A percentile compares a stretch with the other conserved stretches of the same genome.
phyloP scores from a whole-genome alignment of 2,329 filamentous ascomycete species.

The Raffaelea albimanens region DNA sequence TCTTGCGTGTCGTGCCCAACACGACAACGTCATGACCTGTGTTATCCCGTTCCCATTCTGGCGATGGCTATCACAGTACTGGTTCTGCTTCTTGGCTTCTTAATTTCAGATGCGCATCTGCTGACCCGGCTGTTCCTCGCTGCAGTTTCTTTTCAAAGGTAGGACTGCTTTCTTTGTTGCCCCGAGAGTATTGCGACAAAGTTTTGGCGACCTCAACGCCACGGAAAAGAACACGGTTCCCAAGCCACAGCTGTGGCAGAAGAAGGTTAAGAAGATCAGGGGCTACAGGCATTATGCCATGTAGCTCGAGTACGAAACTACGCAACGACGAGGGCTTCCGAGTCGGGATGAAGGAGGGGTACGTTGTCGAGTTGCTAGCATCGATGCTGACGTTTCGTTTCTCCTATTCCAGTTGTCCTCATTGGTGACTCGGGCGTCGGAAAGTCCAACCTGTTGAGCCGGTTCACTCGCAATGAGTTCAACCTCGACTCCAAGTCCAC shows the following conservation, averaged over 20 bases:
- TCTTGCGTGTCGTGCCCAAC: neutral
- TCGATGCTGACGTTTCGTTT: constrained; percentile 18
- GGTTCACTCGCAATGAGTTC: constrained; percentile 99
- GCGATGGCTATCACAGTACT: too few relatives aligned
- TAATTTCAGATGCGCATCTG: neutral
- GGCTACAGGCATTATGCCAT: too few relatives aligned
- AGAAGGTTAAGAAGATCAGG: too few relatives aligned
- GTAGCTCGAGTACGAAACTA: too few relatives aligned
- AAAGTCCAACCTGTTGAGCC: constrained; percentile 98
- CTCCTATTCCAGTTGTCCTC: constrained; percentile 65
- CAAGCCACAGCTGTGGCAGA: too few relatives aligned
- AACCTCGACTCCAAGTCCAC: constrained; percentile 99
- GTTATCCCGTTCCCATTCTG: too few relatives aligned
- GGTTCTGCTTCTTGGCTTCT: neutral
- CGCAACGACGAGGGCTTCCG: too few relatives aligned
- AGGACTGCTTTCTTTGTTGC: constrained; percentile 18
- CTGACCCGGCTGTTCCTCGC: neutral
- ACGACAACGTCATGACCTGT: too few relatives aligned
- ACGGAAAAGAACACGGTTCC: too few relatives aligned
- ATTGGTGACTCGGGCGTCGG: constrained; percentile 99
- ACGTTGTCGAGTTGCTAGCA: constrained; percentile 4
- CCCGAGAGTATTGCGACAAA: constrained; percentile 8
- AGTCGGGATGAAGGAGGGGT: too few relatives aligned
- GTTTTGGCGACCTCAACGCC: neutral
- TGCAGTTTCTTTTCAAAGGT: constrained; percentile 99